These are phyloP conservation scores for Fusarium haematococcum DNA, from an alignment of 2,329 filamentous ascomycete species.

Conservation along the genomic window DNA sequence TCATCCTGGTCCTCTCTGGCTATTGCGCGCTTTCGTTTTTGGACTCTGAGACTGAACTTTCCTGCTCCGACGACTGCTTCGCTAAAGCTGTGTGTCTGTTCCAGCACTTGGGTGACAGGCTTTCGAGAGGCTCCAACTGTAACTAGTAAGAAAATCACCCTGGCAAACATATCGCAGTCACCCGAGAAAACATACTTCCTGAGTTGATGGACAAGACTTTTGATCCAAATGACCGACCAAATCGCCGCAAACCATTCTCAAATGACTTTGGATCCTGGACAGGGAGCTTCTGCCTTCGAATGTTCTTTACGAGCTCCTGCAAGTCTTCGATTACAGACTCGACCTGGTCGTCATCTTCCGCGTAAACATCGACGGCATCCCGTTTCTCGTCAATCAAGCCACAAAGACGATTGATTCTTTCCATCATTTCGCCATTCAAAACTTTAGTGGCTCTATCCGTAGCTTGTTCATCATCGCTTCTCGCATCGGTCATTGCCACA, in stretches of 20 bases:
- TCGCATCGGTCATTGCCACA: too few relatives aligned
- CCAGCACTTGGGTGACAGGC: not conserved
- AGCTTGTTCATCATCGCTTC: not conserved
- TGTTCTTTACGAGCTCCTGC: not conserved
- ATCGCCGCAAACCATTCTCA: not conserved
- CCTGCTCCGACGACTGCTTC: not conserved
- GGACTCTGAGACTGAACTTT: not conserved
- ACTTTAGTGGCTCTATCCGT: not conserved
- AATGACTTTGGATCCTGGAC: not conserved
- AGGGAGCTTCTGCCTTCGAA: not conserved
- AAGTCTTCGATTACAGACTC: not conserved
- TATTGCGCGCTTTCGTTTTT: constrained; percentile 2
- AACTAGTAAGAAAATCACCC: not conserved
- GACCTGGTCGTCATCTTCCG: not conserved
- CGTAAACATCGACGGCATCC: not conserved
- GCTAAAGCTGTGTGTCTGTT: not conserved
- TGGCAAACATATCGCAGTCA: not conserved
- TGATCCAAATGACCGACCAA: not conserved
- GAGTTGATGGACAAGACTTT: not conserved
- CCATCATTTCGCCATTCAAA: not conserved
- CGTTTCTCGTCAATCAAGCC: not conserved
- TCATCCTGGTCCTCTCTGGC: not conserved
- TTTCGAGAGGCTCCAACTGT: not conserved
- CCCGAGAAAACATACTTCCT: not conserved
- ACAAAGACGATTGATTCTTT: constrained; percentile 1